A percentile compares a stretch with the other conserved stretches of the same genome.
Evolutionary conservation across 2,329 filamentous ascomycete genomes (phyloP).

Genomic region (Ophiostoma ips): DNA sequence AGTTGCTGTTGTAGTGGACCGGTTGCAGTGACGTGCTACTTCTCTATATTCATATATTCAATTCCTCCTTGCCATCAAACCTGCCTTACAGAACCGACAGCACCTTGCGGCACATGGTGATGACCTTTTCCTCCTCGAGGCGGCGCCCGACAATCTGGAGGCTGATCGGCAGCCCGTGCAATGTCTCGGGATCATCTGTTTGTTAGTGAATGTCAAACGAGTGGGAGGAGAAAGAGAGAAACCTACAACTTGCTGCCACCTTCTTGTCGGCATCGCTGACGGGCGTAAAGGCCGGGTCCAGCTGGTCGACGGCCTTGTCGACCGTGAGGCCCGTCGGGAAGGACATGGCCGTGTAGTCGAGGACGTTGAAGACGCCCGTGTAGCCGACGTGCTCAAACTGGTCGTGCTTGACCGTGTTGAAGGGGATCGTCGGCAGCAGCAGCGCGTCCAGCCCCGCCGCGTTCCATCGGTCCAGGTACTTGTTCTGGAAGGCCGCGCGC

Average conservation of each 20-base stretch:
- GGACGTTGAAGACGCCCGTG: conserved; percentile 34
- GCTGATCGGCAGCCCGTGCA: conserved; percentile 14
- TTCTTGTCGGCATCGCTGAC: conserved; percentile 24
- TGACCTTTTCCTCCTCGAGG: conserved; percentile 27
- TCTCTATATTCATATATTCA: background rate
- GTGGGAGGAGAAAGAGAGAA: background rate
- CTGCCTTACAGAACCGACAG: conserved; percentile 2
- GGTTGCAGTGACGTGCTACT: too few relatives aligned
- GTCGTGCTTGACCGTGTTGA: conserved; percentile 28
- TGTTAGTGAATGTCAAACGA: background rate
- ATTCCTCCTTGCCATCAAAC: too few relatives aligned
- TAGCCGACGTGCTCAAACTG: conserved; percentile 34
- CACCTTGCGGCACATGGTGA: conserved; percentile 21
- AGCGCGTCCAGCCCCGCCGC: conserved; percentile 44
- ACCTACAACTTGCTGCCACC: conserved; percentile 31
- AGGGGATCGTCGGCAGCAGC: conserved; percentile 40
- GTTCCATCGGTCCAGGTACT: conserved; percentile 32
- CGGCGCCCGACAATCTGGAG: conserved; percentile 27
- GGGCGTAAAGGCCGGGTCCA: conserved; percentile 19
- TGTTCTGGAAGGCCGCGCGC: conserved; percentile 30
- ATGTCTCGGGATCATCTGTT: conserved; percentile 10
- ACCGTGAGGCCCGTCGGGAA: conserved; percentile 30
- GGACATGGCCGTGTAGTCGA: conserved; percentile 34
- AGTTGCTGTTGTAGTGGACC: too few relatives aligned
- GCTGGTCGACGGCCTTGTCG: conserved; percentile 25